Percentiles rank a stretch among this genome's conserved stretches.
Conservation (phyloP, 305 asterid species). For the Solanum hybrid region DNA sequence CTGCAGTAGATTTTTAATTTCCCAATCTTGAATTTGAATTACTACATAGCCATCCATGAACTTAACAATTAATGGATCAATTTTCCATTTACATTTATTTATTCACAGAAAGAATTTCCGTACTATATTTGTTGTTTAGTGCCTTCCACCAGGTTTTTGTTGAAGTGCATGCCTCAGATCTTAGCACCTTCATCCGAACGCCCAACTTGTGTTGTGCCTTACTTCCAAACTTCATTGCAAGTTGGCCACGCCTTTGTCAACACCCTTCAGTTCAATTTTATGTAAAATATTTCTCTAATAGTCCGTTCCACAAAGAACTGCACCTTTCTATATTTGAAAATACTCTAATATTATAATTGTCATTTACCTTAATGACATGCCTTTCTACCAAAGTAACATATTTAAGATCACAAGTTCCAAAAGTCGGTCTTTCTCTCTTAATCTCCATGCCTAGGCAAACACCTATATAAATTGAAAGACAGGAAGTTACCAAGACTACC, state of each 20-base stretch:
- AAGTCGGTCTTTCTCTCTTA: background rate
- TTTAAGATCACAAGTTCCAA: background rate
- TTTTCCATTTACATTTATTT: background rate
- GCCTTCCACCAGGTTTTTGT: background rate
- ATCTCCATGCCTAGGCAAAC: background rate
- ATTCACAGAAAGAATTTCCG: background rate
- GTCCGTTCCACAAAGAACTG: background rate
- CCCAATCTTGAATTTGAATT: background rate
- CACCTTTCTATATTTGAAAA: background rate
- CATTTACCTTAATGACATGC: background rate
- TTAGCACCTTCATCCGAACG: background rate
- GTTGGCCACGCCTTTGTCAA: background rate
- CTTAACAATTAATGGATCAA: background rate
- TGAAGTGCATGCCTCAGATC: background rate
- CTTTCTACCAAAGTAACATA: background rate
- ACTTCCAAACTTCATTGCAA: background rate
- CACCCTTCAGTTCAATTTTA: background rate
- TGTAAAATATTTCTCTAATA: background rate
- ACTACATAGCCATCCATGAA: background rate
- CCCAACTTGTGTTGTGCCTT: background rate
- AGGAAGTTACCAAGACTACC: background rate
- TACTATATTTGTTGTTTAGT: background rate
- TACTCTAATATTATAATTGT: background rate
- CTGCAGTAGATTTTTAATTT: background rate
- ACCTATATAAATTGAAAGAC: background rate